Conservation (phyloP, 495 filamentous ascomycete genomes). For the Podospora comata region DNA sequence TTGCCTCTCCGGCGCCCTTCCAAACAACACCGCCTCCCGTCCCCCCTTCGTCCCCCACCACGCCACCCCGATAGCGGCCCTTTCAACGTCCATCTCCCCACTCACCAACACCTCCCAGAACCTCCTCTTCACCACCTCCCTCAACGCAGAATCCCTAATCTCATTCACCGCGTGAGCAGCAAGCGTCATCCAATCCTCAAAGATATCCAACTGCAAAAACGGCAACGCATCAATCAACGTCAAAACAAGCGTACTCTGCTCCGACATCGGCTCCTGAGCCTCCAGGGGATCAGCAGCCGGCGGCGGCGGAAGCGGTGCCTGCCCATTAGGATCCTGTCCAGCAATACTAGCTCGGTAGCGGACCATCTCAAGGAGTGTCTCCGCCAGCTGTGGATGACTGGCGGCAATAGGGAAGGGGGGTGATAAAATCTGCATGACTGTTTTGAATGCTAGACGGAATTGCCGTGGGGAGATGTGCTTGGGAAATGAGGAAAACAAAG, state of each 20-base stretch:
- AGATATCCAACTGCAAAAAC: slow-evolving; percentile 61
- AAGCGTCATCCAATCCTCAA: slow-evolving; percentile 64
- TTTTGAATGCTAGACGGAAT: slow-evolving; percentile 91
- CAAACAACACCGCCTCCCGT: slow-evolving; percentile 37
- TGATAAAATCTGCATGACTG: slow-evolving; percentile 78
- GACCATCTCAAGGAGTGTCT: slow-evolving; percentile 77
- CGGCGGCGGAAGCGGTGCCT: slow-evolving; percentile 30
- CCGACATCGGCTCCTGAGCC: slow-evolving; percentile 52
- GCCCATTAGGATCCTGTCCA: slow-evolving; percentile 45
- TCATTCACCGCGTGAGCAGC: slow-evolving; percentile 64
- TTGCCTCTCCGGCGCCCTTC: not conserved
- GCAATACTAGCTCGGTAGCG: slow-evolving; percentile 55
- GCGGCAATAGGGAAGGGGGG: slow-evolving; percentile 73
- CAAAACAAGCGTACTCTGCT: slow-evolving; percentile 75
- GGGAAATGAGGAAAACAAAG: slow-evolving; percentile 81
- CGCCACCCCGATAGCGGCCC: slow-evolving; percentile 71
- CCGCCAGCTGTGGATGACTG: slow-evolving; percentile 69
- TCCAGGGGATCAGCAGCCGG: slow-evolving; percentile 16
- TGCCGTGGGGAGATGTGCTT: slow-evolving; percentile 77
- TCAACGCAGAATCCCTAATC: slow-evolving; percentile 59
- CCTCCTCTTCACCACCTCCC: slow-evolving; percentile 62
- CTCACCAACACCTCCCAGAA: slow-evolving; percentile 82
- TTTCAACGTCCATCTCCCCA: slow-evolving; percentile 91
- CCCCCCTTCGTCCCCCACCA: slow-evolving; percentile 71
- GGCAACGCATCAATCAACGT: slow-evolving; percentile 81